Evolutionary conservation across 75 land plant species (phyloP).

Genomic region (Chamaecyparis obtusa): DNA sequence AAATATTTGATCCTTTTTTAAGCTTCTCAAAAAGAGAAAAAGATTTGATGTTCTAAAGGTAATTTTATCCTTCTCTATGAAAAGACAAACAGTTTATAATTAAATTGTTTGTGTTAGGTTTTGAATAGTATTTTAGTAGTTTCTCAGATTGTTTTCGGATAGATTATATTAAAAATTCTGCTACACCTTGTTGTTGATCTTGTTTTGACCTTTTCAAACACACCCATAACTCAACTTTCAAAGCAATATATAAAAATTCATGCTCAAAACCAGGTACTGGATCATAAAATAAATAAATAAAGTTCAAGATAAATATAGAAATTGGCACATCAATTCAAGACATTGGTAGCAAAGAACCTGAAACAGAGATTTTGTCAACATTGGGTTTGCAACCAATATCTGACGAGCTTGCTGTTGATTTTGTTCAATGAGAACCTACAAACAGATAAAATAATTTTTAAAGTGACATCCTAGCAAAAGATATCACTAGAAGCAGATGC

Average conservation of each 20-base stretch:
- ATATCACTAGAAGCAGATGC: background rate
- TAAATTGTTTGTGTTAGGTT: no score
- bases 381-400: constrained; percentile 82
- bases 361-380: constrained; percentile 77
- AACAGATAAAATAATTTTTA: constrained; percentile 4
- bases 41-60: no score
- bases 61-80: no score
- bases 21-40: no score
- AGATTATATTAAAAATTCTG: no score
- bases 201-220: no score
- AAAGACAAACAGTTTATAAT: no score
- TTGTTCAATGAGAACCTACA: constrained; percentile 79
- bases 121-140: no score
- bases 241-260: background rate
- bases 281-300: background rate
- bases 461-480: background rate
- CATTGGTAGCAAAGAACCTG: constrained; percentile 51
- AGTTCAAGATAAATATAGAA: background rate
- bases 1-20: no score
- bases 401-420: constrained; percentile 90
- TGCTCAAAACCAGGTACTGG: background rate
- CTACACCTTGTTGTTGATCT: no score
- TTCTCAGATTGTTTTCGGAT: no score
- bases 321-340: background rate
- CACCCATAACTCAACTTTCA: no score